These are phyloP conservation scores for Bauhinia variegata DNA, from an alignment of 306 rosid species.

Conservation along the genomic window DNA sequence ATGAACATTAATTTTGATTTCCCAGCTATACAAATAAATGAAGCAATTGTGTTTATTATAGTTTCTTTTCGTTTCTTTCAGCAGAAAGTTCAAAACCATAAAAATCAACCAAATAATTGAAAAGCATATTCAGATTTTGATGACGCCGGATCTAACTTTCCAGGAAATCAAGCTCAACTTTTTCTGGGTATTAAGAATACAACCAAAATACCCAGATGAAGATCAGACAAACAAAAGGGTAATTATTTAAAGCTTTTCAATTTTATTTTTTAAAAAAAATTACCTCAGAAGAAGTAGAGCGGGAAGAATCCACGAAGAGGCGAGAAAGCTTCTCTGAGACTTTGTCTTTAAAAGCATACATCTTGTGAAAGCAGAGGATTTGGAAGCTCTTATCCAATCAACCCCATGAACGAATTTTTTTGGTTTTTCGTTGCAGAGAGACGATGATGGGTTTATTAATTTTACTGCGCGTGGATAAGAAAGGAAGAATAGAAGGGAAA, in stretches of 20 bases:
- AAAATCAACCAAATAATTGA: conserved; percentile 16
- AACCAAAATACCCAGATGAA: not conserved
- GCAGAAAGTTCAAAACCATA: conserved; percentile 19
- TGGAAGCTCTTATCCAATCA: conserved; percentile 6
- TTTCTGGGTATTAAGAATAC: not conserved
- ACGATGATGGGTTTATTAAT: too few relatives aligned
- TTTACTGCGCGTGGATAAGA: not conserved
- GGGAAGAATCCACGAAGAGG: conserved; percentile 61
- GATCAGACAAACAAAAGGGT: conserved; percentile 1
- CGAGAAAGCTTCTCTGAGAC: conserved; percentile 64
- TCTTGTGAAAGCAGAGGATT: conserved; percentile 19
- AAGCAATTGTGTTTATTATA: not conserved
- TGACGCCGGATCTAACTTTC: conserved; percentile 54
- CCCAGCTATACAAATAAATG: conserved; percentile 10
- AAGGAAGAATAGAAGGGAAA: not conserved
- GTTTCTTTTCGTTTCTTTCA: not conserved
- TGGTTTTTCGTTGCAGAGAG: not conserved
- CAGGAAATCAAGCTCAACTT: conserved; percentile 32
- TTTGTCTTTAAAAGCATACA: conserved; percentile 72
- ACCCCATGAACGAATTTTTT: conserved; percentile 22
- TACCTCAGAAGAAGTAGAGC: conserved; percentile 52
- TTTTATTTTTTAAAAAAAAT: too few relatives aligned
- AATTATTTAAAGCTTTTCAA: not conserved
- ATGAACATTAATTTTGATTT: not conserved
- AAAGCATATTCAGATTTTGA: conserved; percentile 30